Base-by-base conservation (phyloP, 768 basidiomycete species). In the Lentinula sp. region DNA sequence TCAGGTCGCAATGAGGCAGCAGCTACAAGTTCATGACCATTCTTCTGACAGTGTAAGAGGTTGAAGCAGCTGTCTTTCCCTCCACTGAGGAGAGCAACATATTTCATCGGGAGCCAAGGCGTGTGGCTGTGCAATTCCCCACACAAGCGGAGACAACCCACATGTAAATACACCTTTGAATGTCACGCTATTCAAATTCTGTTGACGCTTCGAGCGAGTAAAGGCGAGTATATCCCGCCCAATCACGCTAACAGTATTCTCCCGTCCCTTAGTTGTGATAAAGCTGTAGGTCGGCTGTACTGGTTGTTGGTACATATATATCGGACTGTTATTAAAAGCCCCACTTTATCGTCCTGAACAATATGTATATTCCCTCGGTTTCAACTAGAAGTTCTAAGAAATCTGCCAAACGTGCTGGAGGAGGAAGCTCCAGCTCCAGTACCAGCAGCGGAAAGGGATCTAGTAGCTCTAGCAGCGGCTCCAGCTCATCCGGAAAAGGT, bases 21-120 rank as follows among this genome's bases (percentile, higher is more conserved):
- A 10, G 94, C 93, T 8, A 95, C 76, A 43, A 98, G 84, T 61
- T 90, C 79, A 70, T 99, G 96, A 1, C 92, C 88, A 68, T 97
- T 93, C 62, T 81, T 79, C 52, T 83, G 75, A 70, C 94, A 96
- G 74, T 98, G 95, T 10, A 93, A 73, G 46, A 98, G 84, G 69
- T 96, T 98, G 81, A 87, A 98, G 79, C 93, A 95, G 72, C 91
- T 93, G 75, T 99, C 97, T 74, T 99, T 99, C 35, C 97, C 97
- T 42, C 97, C 97, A 61, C 95, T 98, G 64, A 99, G 86, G 61
- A 99, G 77, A 1, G 89, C 96, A 69, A 98, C 85, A 72, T 93
- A 93, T 76, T 94, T 93, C 93, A 96, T 95, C n/a, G 23, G 7
- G 45, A 46, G n/a, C 7, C 1, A 7, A 6, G 13, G 13, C 7